These are phyloP conservation scores for Lasiodiplodia sp. DNA, from an alignment of 2,329 filamentous ascomycete genomes.

Conservation along the genomic window DNA sequence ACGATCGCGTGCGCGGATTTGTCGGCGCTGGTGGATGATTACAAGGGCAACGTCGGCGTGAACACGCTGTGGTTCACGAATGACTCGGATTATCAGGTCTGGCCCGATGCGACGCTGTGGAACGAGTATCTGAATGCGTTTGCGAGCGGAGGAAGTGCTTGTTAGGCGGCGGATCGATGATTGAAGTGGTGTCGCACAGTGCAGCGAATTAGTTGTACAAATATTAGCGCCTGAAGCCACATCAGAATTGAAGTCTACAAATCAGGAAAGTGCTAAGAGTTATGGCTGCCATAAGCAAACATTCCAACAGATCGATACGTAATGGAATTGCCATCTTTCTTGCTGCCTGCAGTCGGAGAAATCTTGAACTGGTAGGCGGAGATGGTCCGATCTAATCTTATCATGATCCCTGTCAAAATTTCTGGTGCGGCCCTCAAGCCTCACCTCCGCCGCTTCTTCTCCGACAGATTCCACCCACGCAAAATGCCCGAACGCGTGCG, in stretches of 20 bases:
- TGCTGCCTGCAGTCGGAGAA: too few species aligned
- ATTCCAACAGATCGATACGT: too few species aligned
- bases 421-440: conserved; percentile 10
- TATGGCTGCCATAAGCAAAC: too few species aligned
- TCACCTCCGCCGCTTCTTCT: conserved; percentile 3
- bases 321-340: too few species aligned
- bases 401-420: conserved; percentile 30
- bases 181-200: too few species aligned
- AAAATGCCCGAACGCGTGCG: conserved; percentile 54
- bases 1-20: not conserved
- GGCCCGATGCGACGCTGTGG: conserved; percentile 13
- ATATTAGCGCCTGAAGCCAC: too few species aligned
- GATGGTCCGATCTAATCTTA: conserved; percentile 25
- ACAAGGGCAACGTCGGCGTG: conserved; percentile 1
- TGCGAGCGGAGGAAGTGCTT: conserved; percentile 6
- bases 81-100: not conserved
- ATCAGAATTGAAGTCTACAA: too few species aligned
- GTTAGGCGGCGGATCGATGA: not conserved
- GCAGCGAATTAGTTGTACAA: too few species aligned
- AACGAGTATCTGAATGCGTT: conserved; percentile 5
- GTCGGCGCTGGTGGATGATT: not conserved
- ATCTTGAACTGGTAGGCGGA: not conserved
- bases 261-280: too few species aligned
- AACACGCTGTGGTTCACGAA: conserved; percentile 15
- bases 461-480: conserved; percentile 18